Conservation (phyloP, 2,329 filamentous ascomycete genomes). For the Westerdykella ornata region DNA sequence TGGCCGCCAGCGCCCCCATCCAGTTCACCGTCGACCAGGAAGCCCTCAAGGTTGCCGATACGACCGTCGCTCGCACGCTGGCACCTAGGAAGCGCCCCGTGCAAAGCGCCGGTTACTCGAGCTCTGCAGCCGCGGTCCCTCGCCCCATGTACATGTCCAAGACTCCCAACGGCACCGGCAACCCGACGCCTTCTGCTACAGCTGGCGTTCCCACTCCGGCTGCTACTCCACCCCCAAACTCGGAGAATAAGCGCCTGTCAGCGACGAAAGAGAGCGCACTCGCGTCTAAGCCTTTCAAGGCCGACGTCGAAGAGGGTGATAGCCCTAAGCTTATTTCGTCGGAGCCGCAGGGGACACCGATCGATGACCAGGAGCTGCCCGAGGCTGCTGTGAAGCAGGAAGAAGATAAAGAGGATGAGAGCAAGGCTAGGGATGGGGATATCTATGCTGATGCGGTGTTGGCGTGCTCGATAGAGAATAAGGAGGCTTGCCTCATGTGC, state of each 20-base stretch:
- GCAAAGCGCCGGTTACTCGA: conserved; percentile 35
- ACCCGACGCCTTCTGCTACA: conserved; percentile 26
- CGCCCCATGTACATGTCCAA: conserved; percentile 60
- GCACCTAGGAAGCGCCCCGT: conserved; percentile 61
- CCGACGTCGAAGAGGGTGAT: conserved; percentile 68
- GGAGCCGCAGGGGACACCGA: conserved; percentile 56
- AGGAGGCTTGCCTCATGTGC: conserved; percentile 94
- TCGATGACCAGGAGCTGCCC: conserved; percentile 55
- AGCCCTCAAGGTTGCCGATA: conserved; percentile 80
- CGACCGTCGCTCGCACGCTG: conserved; percentile 61
- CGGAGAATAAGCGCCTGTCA: conserved; percentile 36
- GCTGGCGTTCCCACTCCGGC: conserved; percentile 65
- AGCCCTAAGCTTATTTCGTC: conserved; percentile 71
- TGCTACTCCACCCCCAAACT: conserved; percentile 56
- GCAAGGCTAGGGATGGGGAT: conserved; percentile 71
- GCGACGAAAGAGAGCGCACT: conserved; percentile 48
- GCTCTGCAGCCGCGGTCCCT: conserved; percentile 55
- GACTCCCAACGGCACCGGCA: conserved; percentile 40
- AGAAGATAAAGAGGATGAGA: conserved; percentile 67
- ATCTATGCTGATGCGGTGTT: conserved; percentile 93
- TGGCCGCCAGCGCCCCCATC: conserved; percentile 92
- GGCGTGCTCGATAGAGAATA: conserved; percentile 95
- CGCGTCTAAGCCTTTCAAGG: conserved; percentile 64
- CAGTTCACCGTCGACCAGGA: conserved; percentile 99
- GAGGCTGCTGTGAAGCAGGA: conserved; percentile 56